Evolutionary conservation across 108 stramenopile genomes (phyloP).

Genomic region (Schizochytrium sp.): DNA sequence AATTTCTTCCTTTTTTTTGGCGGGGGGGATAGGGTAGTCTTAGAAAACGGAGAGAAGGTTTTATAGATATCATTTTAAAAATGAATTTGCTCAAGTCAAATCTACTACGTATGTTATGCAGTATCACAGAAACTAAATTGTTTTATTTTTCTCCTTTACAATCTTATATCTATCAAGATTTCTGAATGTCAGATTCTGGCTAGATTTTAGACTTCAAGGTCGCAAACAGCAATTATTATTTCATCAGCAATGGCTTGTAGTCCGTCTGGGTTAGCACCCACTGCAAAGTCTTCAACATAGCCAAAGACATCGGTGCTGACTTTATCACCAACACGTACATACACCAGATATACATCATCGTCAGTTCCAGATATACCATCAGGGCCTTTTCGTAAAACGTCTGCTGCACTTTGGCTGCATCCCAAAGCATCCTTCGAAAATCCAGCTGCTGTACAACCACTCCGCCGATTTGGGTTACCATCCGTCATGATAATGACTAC

Average conservation of each 20-base stretch:
- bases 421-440: background rate
- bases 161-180: background rate
- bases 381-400: background rate
- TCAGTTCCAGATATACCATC: conserved; percentile 2
- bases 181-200: background rate
- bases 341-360: conserved; percentile 27
- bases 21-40: no score
- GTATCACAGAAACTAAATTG: no score
- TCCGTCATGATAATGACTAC: conserved; percentile 24
- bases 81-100: no score
- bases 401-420: conserved; percentile 15
- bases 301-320: conserved; percentile 2
- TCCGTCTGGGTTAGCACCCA: background rate
- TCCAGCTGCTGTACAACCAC: background rate
- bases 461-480: background rate
- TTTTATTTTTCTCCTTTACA: no score
- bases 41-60: no score
- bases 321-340: conserved; percentile 31
- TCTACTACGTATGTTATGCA: no score
- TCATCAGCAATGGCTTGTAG: background rate
- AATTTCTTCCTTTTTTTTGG: no score
- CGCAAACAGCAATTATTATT: background rate
- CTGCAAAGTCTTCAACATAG: background rate
- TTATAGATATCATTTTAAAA: no score
- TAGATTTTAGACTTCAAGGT: conserved; percentile 3